Percentiles rank a stretch among this genome's conserved stretches.
These are phyloP conservation scores for Starmerella stigmatis DNA, from an alignment of 805 yeast genomes.

Conservation along the genomic window DNA sequence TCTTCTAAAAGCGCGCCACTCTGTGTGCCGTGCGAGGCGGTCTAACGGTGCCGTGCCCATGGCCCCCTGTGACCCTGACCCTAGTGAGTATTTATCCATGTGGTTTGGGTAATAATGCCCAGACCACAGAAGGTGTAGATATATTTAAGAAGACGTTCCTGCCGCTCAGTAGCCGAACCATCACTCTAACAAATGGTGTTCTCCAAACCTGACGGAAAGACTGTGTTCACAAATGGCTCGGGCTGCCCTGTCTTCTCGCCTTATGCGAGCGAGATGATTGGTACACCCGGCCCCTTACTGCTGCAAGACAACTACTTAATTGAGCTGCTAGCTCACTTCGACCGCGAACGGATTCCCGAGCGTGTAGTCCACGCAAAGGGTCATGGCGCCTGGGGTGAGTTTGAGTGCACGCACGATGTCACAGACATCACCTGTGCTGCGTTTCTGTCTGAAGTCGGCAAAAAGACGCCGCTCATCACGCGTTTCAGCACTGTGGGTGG, in stretches of 20 bases:
- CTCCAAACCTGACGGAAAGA: constrained; percentile 20
- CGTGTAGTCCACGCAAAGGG: constrained; percentile 62
- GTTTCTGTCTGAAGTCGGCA: constrained; percentile 65
- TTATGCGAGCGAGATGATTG: constrained; percentile 43
- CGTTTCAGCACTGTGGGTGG: constrained; percentile 64
- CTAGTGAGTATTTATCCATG: too few species aligned
- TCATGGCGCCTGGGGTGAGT: constrained; percentile 51
- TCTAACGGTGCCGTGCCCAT: too few species aligned
- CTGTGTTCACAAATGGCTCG: constrained; percentile 39
- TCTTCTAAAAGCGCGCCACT: too few species aligned
- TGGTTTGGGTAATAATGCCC: too few species aligned
- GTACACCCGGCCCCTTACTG: constrained; percentile 47
- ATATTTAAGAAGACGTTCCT: too few species aligned
- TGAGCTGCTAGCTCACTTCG: constrained; percentile 49
- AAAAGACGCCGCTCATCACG: constrained; percentile 55
- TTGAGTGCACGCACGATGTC: constrained; percentile 49
- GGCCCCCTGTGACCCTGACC: too few species aligned
- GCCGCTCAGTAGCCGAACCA: too few species aligned
- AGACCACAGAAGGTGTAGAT: too few species aligned
- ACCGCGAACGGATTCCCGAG: constrained; percentile 56
- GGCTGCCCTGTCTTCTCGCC: constrained; percentile 51
- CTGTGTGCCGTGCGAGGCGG: too few species aligned
- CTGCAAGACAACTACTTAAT: constrained; percentile 49
- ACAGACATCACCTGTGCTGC: constrained; percentile 39
- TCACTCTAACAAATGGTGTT: constrained; percentile 10